phyloP scores from a whole-genome alignment of 2,329 filamentous ascomycete genomes.

The Cadophora luteo-olivacea region DNA sequence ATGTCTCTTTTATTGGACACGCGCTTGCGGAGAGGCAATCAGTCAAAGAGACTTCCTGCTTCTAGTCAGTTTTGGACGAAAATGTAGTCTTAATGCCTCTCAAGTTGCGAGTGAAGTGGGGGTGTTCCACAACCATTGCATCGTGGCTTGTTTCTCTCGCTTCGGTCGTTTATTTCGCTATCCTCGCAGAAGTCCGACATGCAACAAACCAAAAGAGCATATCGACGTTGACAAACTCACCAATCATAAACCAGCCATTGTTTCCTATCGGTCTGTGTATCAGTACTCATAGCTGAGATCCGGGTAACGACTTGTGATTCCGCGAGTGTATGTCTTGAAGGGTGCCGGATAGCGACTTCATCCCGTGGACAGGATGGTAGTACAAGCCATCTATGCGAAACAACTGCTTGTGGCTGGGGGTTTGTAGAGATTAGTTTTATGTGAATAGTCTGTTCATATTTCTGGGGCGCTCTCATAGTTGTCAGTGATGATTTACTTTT shows the following conservation, averaged over 20 bases:
- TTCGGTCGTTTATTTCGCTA: constrained; percentile 7
- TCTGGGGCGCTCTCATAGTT: too few relatives aligned
- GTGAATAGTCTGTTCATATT: too few relatives aligned
- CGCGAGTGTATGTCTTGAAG: neutral
- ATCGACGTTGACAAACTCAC: neutral
- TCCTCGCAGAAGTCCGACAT: neutral
- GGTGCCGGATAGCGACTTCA: neutral
- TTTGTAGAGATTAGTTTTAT: neutral
- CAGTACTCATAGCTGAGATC: neutral
- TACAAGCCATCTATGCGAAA: constrained; percentile 2
- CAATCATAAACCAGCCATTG: too few relatives aligned
- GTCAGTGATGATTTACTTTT: too few relatives aligned
- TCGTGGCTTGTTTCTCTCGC: neutral
- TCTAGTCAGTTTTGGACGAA: too few relatives aligned
- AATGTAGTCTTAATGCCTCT: too few relatives aligned
- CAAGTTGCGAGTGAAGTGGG: too few relatives aligned
- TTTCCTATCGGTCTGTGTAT: too few relatives aligned
- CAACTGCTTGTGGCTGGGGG: neutral
- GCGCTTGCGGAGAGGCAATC: too few relatives aligned
- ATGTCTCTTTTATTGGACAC: too few relatives aligned
- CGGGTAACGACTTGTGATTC: neutral
- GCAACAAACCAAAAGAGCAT: neutral
- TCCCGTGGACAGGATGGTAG: neutral
- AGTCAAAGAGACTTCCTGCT: too few relatives aligned
- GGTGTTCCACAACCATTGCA: neutral